Evolutionary conservation across 164 flowering plant species (phyloP).

Genomic region (Aristolochia contorta): DNA sequence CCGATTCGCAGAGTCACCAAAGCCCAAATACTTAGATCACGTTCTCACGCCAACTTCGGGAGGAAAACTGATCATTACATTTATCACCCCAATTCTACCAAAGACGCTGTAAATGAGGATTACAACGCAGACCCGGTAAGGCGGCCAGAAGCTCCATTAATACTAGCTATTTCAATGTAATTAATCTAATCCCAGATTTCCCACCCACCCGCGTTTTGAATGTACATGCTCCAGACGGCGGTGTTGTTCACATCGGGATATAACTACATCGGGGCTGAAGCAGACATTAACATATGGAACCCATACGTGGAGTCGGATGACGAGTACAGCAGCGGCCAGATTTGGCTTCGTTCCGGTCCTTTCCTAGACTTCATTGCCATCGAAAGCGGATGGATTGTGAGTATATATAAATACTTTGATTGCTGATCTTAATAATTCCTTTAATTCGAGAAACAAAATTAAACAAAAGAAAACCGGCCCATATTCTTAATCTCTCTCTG

Average conservation of each 20-base stretch:
- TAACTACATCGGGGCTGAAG: constrained; percentile 3
- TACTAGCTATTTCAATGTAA: not conserved
- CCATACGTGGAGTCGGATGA: not conserved
- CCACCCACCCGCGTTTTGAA: too few species aligned
- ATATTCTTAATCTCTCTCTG: too few species aligned
- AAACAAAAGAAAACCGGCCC: too few species aligned
- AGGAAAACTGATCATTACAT: constrained; percentile 12
- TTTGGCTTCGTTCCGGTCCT: constrained; percentile 3
- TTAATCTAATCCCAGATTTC: not conserved
- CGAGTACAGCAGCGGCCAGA: constrained; percentile 3
- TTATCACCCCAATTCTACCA: not conserved
- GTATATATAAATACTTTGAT: not conserved
- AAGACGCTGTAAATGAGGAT: not conserved
- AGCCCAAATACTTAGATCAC: not conserved
- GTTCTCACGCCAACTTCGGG: constrained; percentile 10
- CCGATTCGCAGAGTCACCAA: constrained; percentile 34
- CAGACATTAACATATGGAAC: constrained; percentile 1
- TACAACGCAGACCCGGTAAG: not conserved
- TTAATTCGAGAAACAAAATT: too few species aligned
- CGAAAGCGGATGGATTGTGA: constrained; percentile 8
- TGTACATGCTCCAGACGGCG: not conserved
- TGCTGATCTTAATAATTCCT: too few species aligned
- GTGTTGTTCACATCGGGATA: constrained; percentile 3
- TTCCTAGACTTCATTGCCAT: not conserved
- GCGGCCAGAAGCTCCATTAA: too few species aligned